Evolutionary conservation across 768 basidiomycete species (phyloP).

Genomic region (Exsudoporus frostii): DNA sequence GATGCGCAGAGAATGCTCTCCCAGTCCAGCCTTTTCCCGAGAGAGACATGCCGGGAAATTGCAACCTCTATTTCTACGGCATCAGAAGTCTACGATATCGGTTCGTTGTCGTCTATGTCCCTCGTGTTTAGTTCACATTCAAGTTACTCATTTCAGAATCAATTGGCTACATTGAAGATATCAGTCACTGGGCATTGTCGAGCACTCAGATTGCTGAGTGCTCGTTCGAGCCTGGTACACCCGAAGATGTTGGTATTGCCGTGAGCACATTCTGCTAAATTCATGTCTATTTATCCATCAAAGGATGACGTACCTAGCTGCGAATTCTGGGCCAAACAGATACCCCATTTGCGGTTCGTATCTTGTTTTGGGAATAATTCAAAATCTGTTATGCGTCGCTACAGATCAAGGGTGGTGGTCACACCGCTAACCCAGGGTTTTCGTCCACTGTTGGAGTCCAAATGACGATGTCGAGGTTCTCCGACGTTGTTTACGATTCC

Average conservation of each 20-base stretch:
- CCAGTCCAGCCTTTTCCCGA: neutral
- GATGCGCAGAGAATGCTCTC: neutral
- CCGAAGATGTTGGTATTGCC: conserved; percentile 47
- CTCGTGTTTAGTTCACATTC: neutral
- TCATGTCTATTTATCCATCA: neutral
- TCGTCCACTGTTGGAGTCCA: conserved; percentile 59
- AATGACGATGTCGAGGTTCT: conserved; percentile 52
- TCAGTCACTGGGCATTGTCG: conserved; percentile 50
- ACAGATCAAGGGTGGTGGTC: conserved; percentile 63
- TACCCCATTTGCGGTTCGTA: conserved; percentile 29
- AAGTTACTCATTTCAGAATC: conserved; percentile 2
- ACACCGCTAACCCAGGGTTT: conserved; percentile 51
- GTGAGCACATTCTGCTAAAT: conserved; percentile 29
- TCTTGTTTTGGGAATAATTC: neutral
- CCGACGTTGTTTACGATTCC: conserved; percentile 38
- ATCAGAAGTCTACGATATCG: neutral
- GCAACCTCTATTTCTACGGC: neutral
- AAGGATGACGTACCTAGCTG: conserved; percentile 1
- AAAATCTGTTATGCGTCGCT: neutral
- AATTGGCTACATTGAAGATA: conserved; percentile 38
- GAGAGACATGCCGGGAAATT: neutral
- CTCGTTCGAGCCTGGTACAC: conserved; percentile 56
- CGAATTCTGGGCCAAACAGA: conserved; percentile 40
- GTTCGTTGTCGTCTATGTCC: neutral
- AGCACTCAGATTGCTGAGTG: conserved; percentile 47